Evolutionary conservation across 148 eudicot genomes (phyloP).

Genomic region (Silene uniflora): DNA sequence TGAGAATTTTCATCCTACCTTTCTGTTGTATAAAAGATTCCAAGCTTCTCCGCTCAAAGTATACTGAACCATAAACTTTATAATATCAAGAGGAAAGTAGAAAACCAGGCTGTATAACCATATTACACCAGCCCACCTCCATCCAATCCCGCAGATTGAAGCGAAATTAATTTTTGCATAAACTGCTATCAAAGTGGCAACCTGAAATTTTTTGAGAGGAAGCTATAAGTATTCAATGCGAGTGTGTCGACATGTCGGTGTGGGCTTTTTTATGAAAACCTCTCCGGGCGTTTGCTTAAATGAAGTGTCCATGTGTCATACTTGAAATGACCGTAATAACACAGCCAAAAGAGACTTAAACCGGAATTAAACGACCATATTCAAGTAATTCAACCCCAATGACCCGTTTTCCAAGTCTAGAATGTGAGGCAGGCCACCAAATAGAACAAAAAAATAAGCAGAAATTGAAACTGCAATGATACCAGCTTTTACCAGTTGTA

Average conservation of each 20-base stretch:
- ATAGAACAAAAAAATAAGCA: neutral
- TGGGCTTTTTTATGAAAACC: too few relatives aligned
- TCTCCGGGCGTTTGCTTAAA: too few relatives aligned
- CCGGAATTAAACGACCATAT: too few relatives aligned
- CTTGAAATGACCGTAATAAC: too few relatives aligned
- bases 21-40: slow-evolving; percentile 55
- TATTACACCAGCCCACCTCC: slow-evolving; percentile 81
- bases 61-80: slow-evolving; percentile 58
- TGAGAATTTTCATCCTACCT: slow-evolving; percentile 33
- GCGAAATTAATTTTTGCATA: slow-evolving; percentile 71
- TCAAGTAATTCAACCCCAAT: too few relatives aligned
- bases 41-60: slow-evolving; percentile 61
- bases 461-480: neutral
- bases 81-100: slow-evolving; percentile 60
- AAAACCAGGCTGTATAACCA: slow-evolving; percentile 69
- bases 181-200: slow-evolving; percentile 69
- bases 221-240: too few relatives aligned
- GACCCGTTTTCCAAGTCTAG: too few relatives aligned
- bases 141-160: slow-evolving; percentile 66
- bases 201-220: slow-evolving; percentile 31
- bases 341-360: too few relatives aligned
- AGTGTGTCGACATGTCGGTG: too few relatives aligned
- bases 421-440: neutral
- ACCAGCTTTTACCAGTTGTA: slow-evolving; percentile 50
- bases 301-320: too few relatives aligned